Evolutionary conservation across 2,329 filamentous ascomycete genomes (phyloP).

Genomic region (Pseudogymnoascus sp.): DNA sequence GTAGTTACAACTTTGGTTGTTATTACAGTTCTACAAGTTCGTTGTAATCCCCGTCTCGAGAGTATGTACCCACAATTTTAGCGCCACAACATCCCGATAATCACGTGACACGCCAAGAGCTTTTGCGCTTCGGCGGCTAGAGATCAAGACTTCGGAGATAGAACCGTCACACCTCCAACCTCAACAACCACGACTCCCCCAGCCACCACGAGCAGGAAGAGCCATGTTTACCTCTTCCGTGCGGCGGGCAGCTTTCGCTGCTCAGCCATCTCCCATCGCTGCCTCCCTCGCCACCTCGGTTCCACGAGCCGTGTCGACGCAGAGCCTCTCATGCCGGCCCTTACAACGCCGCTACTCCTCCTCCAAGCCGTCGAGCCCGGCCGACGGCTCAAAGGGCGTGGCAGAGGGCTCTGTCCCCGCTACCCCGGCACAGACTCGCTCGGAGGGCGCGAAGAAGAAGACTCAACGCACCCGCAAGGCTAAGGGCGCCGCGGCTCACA

Average conservation of each 20-base stretch:
- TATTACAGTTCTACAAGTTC: not conserved
- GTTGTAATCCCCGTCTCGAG: not conserved
- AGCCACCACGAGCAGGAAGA: constrained; percentile 12
- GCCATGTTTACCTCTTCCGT: constrained; percentile 29
- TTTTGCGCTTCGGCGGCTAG: constrained; percentile 9
- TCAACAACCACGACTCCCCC: not conserved
- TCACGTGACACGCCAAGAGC: constrained; percentile 8
- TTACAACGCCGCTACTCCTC: constrained; percentile 30
- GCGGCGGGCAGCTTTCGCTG: constrained; percentile 24
- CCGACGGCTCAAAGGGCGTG: constrained; percentile 29
- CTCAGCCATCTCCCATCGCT: constrained; percentile 22
- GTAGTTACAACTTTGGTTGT: not conserved
- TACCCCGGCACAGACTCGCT: constrained; percentile 20
- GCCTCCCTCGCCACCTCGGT: constrained; percentile 20
- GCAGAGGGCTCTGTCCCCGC: constrained; percentile 15
- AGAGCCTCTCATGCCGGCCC: constrained; percentile 24
- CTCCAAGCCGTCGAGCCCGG: constrained; percentile 32
- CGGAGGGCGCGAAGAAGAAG: constrained; percentile 24
- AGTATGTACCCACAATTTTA: not conserved
- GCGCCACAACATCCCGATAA: not conserved
- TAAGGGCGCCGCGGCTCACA: constrained; percentile 40
- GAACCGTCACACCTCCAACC: constrained; percentile 8
- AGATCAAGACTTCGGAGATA: constrained; percentile 11
- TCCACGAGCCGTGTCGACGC: constrained; percentile 21
- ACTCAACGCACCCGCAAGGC: constrained; percentile 45